These are phyloP conservation scores for Ehretia macrophylla DNA, from an alignment of 257 asterid species.

Conservation along the genomic window DNA sequence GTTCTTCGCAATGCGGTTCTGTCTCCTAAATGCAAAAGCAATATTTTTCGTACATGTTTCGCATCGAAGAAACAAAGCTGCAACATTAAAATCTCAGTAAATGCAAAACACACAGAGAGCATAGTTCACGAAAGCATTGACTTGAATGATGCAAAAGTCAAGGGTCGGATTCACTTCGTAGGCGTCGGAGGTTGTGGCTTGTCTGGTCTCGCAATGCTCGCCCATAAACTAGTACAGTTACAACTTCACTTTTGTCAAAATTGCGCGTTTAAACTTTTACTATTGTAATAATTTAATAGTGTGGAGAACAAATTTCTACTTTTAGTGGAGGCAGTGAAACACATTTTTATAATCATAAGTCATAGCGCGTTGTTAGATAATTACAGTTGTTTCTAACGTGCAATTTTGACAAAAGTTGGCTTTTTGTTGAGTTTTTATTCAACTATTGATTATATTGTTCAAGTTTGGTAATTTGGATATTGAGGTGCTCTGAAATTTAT, in stretches of 20 bases:
- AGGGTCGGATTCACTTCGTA: constrained; percentile 32
- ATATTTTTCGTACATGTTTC: neutral
- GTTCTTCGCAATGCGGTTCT: neutral
- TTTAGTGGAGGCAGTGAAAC: too few relatives aligned
- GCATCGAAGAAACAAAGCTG: neutral
- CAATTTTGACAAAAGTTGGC: too few relatives aligned
- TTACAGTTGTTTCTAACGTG: too few relatives aligned
- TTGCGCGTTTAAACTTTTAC: too few relatives aligned
- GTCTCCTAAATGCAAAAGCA: neutral
- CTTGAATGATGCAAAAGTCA: neutral
- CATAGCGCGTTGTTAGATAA: too few relatives aligned
- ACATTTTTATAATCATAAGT: too few relatives aligned
- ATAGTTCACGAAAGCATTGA: neutral
- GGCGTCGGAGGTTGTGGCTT: constrained; percentile 40
- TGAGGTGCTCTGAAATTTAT: neutral
- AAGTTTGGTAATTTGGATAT: neutral
- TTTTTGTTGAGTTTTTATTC: too few relatives aligned
- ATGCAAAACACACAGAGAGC: neutral
- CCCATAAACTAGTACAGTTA: constrained; percentile 22
- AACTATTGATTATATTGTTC: neutral
- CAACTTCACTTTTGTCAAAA: too few relatives aligned
- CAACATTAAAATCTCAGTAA: constrained; percentile 2
- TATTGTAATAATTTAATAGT: too few relatives aligned
- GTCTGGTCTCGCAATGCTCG: constrained; percentile 43
- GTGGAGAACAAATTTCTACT: too few relatives aligned